Conservation (phyloP, 495 filamentous ascomycete species). For the Talaromyces liani region DNA sequence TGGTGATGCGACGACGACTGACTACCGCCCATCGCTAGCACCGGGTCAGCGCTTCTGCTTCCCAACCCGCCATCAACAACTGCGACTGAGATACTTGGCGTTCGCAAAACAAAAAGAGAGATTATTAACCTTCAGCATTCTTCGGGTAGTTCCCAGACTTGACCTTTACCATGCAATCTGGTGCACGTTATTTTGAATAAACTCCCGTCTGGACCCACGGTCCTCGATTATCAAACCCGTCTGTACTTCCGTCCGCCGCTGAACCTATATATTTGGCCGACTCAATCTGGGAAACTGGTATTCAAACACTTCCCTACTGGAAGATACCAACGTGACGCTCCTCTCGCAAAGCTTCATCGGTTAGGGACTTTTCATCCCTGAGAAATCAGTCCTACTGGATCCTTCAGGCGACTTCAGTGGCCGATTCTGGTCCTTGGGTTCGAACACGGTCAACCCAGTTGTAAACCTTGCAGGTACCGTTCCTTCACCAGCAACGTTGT, state of each 20-base stretch:
- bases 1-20: constrained; percentile 1
- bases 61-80: constrained; percentile 8
- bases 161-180: constrained; percentile 10
- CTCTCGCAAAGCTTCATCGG: background rate
- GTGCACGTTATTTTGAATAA: constrained; percentile 3
- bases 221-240: background rate
- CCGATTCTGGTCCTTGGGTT: constrained; percentile 34
- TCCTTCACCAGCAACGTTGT: constrained; percentile 16
- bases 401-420: constrained; percentile 34
- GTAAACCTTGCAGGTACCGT: constrained; percentile 8
- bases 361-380: background rate
- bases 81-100: constrained; percentile 1
- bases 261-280: background rate
- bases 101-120: background rate
- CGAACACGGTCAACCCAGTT: constrained; percentile 18
- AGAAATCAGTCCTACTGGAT: constrained; percentile 33
- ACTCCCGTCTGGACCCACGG: constrained; percentile 25
- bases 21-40: constrained; percentile 6
- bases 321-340: background rate
- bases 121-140: constrained; percentile 1
- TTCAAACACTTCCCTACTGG: background rate
- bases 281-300: background rate
- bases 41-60: constrained; percentile 6
- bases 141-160: constrained; percentile 6
- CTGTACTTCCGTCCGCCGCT: background rate